Base-by-base conservation (phyloP, 2,329 filamentous ascomycete genomes). In the Epichloe typhina region DNA sequence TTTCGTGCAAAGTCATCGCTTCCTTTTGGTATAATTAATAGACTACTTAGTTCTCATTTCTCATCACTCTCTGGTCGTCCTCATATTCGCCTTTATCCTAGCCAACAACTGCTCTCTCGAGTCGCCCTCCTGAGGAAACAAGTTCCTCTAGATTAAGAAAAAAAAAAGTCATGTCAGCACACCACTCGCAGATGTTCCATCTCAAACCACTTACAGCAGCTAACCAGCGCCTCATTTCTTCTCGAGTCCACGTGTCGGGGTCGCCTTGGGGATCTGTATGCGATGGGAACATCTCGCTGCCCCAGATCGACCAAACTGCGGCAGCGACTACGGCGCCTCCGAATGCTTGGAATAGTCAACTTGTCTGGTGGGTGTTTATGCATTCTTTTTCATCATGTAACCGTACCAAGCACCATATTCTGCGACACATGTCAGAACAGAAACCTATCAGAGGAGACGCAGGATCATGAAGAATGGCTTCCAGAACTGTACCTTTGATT, bases 271-370 rank as follows among this genome's bases (percentile, higher is more conserved):
- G 88, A 63, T 95, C 89, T 46, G 73, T 54, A 56, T 82, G 72
- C 3, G 77, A 67, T 1, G 90, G 90, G 61, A 96, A 95, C 61
- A 96, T 77, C 55, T 91, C 88, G 49, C 80, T 76, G 51, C 88
- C 88, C 83, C 86, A 94, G 59, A 96, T 91, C 17, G 80, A 78
- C 84, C 86, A 95, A 41, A 80, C 81, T 15, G 88, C 85, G 2
- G 85, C 88, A 2, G 86, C 88, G 6, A 86, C 86, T 13, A 96
- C 78, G 49, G 94, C 76, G 9, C 86, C 87, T 4, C 85, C 82
- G 63, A 96, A 96, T 17, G 83, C 87, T 83, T 46, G 5, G 13
- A n/a, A 17, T 8, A 37, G 47, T 49, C 47, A 49, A 42, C 31
- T 36, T 19, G 39, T 36, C 21, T 44, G 17, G 17, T 17, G 17